Evolutionary conservation across 2,329 filamentous ascomycete genomes (phyloP).

Genomic region (Aspergillus spinulosporus): DNA sequence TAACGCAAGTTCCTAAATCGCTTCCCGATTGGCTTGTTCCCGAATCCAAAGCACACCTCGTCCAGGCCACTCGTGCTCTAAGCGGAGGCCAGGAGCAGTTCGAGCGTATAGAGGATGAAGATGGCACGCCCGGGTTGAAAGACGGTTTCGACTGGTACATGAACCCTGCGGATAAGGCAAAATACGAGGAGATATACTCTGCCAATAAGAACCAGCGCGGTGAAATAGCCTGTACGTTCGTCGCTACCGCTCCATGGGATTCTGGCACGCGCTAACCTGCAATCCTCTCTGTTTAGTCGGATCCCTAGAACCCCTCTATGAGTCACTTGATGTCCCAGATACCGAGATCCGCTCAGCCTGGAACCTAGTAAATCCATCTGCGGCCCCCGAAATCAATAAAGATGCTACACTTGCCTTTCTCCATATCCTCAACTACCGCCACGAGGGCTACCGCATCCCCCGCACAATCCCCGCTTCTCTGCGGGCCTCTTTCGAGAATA

Average conservation of each 20-base stretch:
- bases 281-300: conserved; percentile 57
- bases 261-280: conserved; percentile 11
- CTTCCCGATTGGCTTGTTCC: conserved; percentile 97
- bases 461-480: conserved; percentile 89
- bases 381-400: conserved; percentile 80
- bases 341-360: conserved; percentile 86
- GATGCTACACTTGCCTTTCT: conserved; percentile 92
- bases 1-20: conserved; percentile 77
- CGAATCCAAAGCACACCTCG: conserved; percentile 88
- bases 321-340: conserved; percentile 64
- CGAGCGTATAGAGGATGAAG: conserved; percentile 75
- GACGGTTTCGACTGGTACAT: conserved; percentile 99
- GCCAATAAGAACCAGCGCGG: conserved; percentile 86
- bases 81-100: conserved; percentile 78
- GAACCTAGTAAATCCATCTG: conserved; percentile 96
- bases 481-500: conserved; percentile 87
- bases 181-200: conserved; percentile 97
- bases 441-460: conserved; percentile 93
- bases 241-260: background rate
- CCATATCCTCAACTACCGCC: conserved; percentile 92
- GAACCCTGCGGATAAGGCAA: conserved; percentile 83
- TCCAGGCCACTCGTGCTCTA: conserved; percentile 80
- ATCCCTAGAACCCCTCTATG: conserved; percentile 79
- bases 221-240: conserved; percentile 69
- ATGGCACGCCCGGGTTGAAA: conserved; percentile 79